phyloP scores from a whole-genome alignment of 257 asterid species.

The Nicotiana sylvestris region DNA sequence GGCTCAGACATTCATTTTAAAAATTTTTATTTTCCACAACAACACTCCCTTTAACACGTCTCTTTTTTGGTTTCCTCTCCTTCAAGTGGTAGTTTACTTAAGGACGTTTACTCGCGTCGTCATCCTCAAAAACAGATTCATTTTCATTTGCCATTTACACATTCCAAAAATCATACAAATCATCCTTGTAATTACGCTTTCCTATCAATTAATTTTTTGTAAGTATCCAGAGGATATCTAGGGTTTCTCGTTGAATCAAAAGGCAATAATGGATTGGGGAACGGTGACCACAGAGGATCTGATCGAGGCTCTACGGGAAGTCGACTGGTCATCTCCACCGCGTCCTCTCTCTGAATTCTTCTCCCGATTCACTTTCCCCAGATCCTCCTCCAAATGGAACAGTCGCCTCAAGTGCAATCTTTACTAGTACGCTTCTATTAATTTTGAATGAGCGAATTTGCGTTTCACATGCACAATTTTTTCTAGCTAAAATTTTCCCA shows the following conservation, averaged over 20 bases:
- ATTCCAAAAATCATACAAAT: not conserved
- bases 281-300: slow-evolving; percentile 88
- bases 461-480: not conserved
- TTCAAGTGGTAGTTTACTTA: not conserved
- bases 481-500: not conserved
- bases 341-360: slow-evolving; percentile 78
- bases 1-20: slow-evolving; percentile 52
- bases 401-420: slow-evolving; percentile 99
- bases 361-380: slow-evolving; percentile 79
- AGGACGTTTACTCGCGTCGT: not conserved
- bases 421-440: slow-evolving; percentile 51
- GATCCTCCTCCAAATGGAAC: slow-evolving; percentile 80
- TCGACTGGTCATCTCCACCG: slow-evolving; percentile 95
- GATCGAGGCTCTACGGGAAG: slow-evolving; percentile 88
- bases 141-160: too few relatives aligned
- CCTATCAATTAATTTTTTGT: not conserved
- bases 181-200: not conserved
- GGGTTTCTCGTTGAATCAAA: slow-evolving; percentile 25
- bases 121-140: not conserved
- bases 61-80: not conserved
- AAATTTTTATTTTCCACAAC: too few relatives aligned
- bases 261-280: slow-evolving; percentile 74
- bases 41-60: not conserved
- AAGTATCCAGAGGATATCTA: slow-evolving; percentile 8
- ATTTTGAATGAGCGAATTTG: not conserved